Percentiles rank a stretch among this genome's conserved stretches.
These are phyloP conservation scores for Saccharomyces hybrid DNA, from an alignment of 1,139 yeast species.

Conservation along the genomic window DNA sequence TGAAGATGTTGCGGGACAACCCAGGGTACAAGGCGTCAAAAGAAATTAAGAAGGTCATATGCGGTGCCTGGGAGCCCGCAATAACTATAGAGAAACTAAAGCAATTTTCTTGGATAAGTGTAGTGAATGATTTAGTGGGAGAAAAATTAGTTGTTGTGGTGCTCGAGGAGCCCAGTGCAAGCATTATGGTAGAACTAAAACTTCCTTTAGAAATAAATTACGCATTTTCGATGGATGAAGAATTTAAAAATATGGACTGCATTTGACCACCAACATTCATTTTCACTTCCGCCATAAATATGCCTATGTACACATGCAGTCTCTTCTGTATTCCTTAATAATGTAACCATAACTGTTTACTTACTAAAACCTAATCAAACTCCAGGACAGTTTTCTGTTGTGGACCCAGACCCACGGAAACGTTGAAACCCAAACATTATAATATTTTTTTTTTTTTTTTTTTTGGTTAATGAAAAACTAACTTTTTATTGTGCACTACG, in stretches of 20 bases:
- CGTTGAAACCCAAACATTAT: not conserved
- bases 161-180: not conserved
- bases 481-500: not conserved
- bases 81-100: not conserved
- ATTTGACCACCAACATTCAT: not conserved
- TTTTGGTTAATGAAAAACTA: not conserved
- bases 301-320: not conserved
- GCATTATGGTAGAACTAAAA: not conserved
- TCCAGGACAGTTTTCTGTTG: not conserved
- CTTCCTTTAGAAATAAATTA: not conserved
- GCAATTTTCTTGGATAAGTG: not conserved
- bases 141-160: not conserved
- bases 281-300: not conserved
- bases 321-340: not conserved
- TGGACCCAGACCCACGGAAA: not conserved
- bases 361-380: not conserved
- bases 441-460: too few species aligned
- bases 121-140: not conserved
- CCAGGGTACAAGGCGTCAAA: not conserved
- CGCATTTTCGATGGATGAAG: not conserved
- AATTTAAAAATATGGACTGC: not conserved
- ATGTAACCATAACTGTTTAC: not conserved
- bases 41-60: constrained; percentile 61
- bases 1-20: not conserved
- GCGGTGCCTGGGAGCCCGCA: constrained; percentile 30